Base-by-base conservation (phyloP, 2,329 filamentous ascomycete genomes). In the Ilyonectria sp. region DNA sequence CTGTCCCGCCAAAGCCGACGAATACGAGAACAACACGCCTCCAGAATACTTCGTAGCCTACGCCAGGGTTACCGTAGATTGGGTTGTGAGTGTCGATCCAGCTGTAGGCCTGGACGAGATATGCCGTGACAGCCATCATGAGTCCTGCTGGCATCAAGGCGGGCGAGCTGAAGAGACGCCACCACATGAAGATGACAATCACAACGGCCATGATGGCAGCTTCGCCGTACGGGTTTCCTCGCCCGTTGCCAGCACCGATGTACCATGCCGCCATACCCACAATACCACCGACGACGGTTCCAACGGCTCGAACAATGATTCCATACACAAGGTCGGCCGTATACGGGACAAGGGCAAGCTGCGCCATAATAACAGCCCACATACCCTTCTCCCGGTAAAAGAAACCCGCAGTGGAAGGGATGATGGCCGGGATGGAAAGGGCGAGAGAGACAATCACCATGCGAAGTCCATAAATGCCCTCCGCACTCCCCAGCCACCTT, bases 321-420 rank as follows among this genome's bases (percentile, higher is more conserved):
- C 71, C 70, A 6, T 71, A 69, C 0, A 69, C 53, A 0, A 73
- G 63, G 13, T 73, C 71, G 2, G 71, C 70, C 47, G 72, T 73
- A 13, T 71, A 73, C 0, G 71, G 71, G 3, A 71, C 63, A 8
- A 73, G 60, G 2, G 71, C 57, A 37, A 73, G 68, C 19, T 73
- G 71, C 0, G 70, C 59, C 71, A 73, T 73, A n/a, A 73, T 73
- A 15, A 73, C 49, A 40, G 71, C 71, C 71, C 71, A 73, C 5
- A 73, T 2, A 0, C 71, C 71, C 37, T 73, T 73, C 15, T 73
- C 67, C 4, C 70, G 66, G 26, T 71, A 73, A 50, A 68, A 73
- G 26, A 73, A 73, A 7, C 71, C 71, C 0, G 70, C 65, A 1
- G 68, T 71, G 0, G 68, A 63, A 0, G 46, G 52, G 3, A 73